Evolutionary conservation across 75 land plant species (phyloP).

Genomic region (Cunninghamia lanceolata): DNA sequence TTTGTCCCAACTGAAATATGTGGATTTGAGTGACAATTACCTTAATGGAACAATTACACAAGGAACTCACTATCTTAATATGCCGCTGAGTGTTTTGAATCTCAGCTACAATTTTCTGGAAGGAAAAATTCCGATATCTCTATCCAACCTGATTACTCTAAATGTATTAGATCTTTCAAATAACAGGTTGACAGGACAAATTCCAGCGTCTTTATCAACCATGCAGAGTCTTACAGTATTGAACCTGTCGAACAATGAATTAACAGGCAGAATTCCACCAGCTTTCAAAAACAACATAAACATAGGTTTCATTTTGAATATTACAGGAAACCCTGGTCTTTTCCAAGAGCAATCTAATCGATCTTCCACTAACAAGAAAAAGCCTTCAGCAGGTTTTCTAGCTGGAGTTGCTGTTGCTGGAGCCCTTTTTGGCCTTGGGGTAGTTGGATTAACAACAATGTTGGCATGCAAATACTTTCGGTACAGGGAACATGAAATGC

Average conservation of each 20-base stretch:
- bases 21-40: slow-evolving; percentile 29
- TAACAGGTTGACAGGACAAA: neutral
- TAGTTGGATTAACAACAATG: neutral
- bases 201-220: neutral
- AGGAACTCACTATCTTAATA: neutral
- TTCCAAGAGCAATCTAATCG: neutral
- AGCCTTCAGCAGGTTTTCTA: neutral
- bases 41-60: neutral
- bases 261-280: slow-evolving; percentile 22
- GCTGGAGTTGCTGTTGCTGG: slow-evolving; percentile 9
- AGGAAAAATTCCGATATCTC: neutral
- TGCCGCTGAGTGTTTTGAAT: slow-evolving; percentile 4
- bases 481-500: slow-evolving; percentile 10
- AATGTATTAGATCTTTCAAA: neutral
- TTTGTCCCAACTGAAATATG: neutral
- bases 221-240: neutral
- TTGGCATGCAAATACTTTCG: slow-evolving; percentile 2
- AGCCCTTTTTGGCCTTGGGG: slow-evolving; percentile 12
- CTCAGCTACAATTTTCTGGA: neutral
- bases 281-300: neutral
- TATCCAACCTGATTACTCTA: neutral
- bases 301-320: neutral
- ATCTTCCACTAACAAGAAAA: neutral
- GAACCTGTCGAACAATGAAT: slow-evolving; percentile 23
- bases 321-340: slow-evolving; percentile 18